A percentile compares a stretch with the other conserved stretches of the same genome.
phyloP scores from a whole-genome alignment of 441 rosid species.

The Pelargonium cotyledonis region DNA sequence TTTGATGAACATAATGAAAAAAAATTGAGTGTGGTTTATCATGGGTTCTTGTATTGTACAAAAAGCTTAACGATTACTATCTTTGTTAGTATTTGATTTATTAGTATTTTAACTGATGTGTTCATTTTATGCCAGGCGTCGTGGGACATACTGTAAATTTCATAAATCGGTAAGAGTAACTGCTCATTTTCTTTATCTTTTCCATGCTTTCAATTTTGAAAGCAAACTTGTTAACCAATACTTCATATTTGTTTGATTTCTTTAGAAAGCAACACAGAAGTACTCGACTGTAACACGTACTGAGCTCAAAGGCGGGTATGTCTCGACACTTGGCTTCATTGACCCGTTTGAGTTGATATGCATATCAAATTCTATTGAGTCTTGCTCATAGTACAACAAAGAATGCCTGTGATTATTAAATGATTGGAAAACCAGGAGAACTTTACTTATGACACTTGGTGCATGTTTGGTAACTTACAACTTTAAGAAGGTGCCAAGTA shows the following conservation, averaged over 20 bases:
- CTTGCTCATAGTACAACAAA: too few relatives aligned
- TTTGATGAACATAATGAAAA: too few relatives aligned
- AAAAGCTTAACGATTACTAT: not conserved
- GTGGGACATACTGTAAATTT: slow-evolving; percentile 61
- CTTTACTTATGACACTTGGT: not conserved
- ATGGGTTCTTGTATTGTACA: not conserved
- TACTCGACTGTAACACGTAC: slow-evolving; percentile 43
- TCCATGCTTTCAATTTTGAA: slow-evolving; percentile 19
- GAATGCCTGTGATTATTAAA: too few relatives aligned
- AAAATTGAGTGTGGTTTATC: too few relatives aligned
- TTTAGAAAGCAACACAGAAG: slow-evolving; percentile 66
- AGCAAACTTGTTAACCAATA: slow-evolving; percentile 7
- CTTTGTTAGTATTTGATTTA: not conserved
- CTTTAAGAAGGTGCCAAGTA: too few relatives aligned
- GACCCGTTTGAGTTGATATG: not conserved
- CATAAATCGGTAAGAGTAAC: slow-evolving; percentile 55
- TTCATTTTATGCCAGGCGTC: slow-evolving; percentile 50
- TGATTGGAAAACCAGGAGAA: too few relatives aligned
- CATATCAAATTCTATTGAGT: too few relatives aligned
- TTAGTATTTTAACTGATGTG: slow-evolving; percentile 17
- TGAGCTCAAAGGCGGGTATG: slow-evolving; percentile 92
- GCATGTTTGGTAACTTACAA: not conserved
- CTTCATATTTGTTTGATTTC: slow-evolving; percentile 7
- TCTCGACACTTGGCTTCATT: slow-evolving; percentile 9
- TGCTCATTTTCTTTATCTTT: slow-evolving; percentile 18